phyloP scores from a whole-genome alignment of 164 flowering plant species.

The Taxillus chinensis region DNA sequence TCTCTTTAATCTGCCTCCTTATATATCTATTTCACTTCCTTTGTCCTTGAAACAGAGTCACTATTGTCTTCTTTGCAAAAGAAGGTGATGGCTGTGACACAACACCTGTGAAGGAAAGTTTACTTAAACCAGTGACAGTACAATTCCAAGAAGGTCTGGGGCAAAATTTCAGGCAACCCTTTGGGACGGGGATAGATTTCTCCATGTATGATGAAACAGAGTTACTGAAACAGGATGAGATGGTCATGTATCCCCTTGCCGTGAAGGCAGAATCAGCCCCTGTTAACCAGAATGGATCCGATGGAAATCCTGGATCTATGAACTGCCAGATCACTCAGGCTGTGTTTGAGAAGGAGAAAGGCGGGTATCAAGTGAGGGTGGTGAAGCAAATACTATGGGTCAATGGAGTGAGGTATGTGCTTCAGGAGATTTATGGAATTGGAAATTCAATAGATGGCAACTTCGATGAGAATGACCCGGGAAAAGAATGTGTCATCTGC shows the following conservation, averaged over 20 bases:
- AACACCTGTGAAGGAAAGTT: neutral
- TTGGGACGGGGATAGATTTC: neutral
- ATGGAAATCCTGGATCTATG: neutral
- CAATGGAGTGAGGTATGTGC: conserved; percentile 75
- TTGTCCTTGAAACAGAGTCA: neutral
- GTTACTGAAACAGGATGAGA: neutral
- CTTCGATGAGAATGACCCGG: conserved; percentile 73
- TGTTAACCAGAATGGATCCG: neutral
- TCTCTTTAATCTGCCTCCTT: no score
- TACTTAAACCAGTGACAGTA: neutral
- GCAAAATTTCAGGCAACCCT: neutral
- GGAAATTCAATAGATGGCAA: conserved; percentile 81
- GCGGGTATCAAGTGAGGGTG: conserved; percentile 62
- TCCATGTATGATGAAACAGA: neutral
- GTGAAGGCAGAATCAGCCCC: conserved; percentile 17
- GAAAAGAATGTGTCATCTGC: conserved; percentile 97
- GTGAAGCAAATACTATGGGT: conserved; percentile 91
- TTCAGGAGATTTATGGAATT: conserved; percentile 96
- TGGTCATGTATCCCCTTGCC: conserved; percentile 16
- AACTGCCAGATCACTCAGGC: conserved; percentile 50
- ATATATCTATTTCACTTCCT: no score
- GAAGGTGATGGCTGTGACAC: neutral
- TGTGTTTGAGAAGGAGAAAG: conserved; percentile 78
- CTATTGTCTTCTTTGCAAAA: neutral
- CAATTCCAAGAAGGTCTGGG: neutral